Evolutionary conservation across 2,329 filamentous ascomycete species (phyloP).

Genomic region (Arthroderma sp.): DNA sequence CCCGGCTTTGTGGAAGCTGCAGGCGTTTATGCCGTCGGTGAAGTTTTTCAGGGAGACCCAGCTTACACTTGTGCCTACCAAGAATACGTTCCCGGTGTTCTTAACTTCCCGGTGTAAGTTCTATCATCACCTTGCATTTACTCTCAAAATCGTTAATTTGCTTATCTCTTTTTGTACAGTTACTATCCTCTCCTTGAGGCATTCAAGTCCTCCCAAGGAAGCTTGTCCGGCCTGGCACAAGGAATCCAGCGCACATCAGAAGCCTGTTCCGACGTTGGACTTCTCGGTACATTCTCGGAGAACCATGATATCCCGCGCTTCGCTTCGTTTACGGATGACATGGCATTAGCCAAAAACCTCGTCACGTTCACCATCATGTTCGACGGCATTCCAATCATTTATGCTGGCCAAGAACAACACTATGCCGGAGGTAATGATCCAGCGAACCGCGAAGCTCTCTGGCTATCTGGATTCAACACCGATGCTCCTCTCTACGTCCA

Average conservation of each 20-base stretch:
- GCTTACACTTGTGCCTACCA: slow-evolving; percentile 31
- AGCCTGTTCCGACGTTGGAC: slow-evolving; percentile 29
- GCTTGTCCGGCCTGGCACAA: slow-evolving; percentile 18
- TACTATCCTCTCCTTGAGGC: not conserved
- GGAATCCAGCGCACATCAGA: slow-evolving; percentile 20
- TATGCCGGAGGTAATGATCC: slow-evolving; percentile 37
- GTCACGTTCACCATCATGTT: slow-evolving; percentile 47
- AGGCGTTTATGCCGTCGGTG: slow-evolving; percentile 36
- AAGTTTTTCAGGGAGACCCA: slow-evolving; percentile 29
- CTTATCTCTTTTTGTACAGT: no score
- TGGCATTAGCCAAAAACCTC: slow-evolving; percentile 45
- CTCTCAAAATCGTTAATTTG: no score
- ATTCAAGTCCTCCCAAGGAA: slow-evolving; percentile 10
- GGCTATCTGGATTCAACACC: slow-evolving; percentile 40
- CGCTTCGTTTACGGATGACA: slow-evolving; percentile 38
- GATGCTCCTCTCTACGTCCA: slow-evolving; percentile 36
- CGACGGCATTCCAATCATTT: slow-evolving; percentile 50
- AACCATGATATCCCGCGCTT: slow-evolving; percentile 48
- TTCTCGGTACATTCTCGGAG: slow-evolving; percentile 41
- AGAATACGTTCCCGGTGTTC: slow-evolving; percentile 28
- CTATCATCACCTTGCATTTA: no score
- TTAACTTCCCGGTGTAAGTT: slow-evolving; percentile 32
- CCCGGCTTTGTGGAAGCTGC: slow-evolving; percentile 23
- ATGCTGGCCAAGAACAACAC: slow-evolving; percentile 53
- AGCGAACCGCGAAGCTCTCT: slow-evolving; percentile 43